Evolutionary conservation across 129 eudicot genomes (phyloP), one percentile per base, ranked within the genome.

Genomic region (Erigeron canadensis): DNA sequence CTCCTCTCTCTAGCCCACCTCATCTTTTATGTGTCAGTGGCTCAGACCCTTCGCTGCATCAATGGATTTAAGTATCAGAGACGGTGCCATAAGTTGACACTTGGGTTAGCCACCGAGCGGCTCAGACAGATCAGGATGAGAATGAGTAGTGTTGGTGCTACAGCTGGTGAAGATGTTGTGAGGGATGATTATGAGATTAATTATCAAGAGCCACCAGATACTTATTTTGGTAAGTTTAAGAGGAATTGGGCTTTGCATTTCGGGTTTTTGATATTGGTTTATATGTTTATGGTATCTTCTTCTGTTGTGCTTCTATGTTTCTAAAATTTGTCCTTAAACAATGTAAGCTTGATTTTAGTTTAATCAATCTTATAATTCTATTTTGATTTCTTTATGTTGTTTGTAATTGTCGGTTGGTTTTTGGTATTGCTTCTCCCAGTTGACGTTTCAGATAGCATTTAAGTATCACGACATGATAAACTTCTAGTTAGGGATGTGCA

Each of bases 11-110:
- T 95, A 19, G 59, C 89, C 69, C 96, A 87, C 66, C 85, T 95
- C 23, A 90, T 95, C 58, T 95, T 95, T 81, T 95, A 95, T 70
- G 96, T 95, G 6, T 85, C 97, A 0, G 97, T 95, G 17, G 99
- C 99, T 12, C 99, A 95, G 80, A 95, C 99, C 6, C 86, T 95
- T 6, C 75, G 99, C 74, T 95, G 99, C 83, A 90, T 95, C 78
- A 95, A 95, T 73, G 97, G 99, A 43, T 87, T 95, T 75, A 95
- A 95, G 95, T 95, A 95, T 59, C 99, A 95, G 71, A 34, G 97
- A 28, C 63, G 97, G 68, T 95, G 99, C 83, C 99, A 95, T 54
- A 95, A 95, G 82, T 62, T 95, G 75, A 95, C 99, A 1, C 87
- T 95, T 0, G 97, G 99, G 4, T 62, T 95, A 67, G 99, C 99